These are phyloP conservation scores for Leptographium lundbergii DNA, from an alignment of 2,329 filamentous ascomycete genomes.

Conservation along the genomic window DNA sequence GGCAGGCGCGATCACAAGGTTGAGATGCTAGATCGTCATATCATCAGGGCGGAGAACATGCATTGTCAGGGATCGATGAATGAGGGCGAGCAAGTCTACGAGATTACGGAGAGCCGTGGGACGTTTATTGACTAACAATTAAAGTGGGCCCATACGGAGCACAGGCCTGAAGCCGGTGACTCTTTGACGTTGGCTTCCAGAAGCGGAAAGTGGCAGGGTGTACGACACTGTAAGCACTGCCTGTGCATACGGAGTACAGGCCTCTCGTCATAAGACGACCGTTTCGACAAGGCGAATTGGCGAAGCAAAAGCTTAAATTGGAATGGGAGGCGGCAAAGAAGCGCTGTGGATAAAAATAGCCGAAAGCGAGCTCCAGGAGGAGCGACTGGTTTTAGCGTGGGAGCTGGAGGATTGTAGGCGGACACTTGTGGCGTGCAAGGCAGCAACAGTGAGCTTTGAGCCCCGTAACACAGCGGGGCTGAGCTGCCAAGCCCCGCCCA, in stretches of 20 bases:
- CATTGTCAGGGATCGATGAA: not conserved
- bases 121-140: not conserved
- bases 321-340: not conserved
- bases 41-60: not conserved
- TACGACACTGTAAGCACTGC: not conserved
- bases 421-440: not conserved
- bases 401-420: not conserved
- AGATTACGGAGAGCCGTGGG: not conserved
- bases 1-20: not conserved
- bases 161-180: not conserved
- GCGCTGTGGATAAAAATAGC: not conserved
- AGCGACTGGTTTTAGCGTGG: not conserved
- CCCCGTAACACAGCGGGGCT: constrained; percentile 6
- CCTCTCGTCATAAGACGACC: too few relatives aligned
- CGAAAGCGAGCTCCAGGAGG: too few relatives aligned
- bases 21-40: not conserved
- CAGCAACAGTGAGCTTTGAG: not conserved
- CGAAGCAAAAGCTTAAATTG: not conserved
- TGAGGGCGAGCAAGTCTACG: not conserved
- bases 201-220: not conserved
- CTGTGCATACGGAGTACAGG: too few relatives aligned
- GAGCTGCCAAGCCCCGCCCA: constrained; percentile 2
- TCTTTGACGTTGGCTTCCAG: not conserved
- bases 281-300: not conserved
- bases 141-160: not conserved